Conservation (phyloP, 345 rosid species). For the Citrus reticulata region DNA sequence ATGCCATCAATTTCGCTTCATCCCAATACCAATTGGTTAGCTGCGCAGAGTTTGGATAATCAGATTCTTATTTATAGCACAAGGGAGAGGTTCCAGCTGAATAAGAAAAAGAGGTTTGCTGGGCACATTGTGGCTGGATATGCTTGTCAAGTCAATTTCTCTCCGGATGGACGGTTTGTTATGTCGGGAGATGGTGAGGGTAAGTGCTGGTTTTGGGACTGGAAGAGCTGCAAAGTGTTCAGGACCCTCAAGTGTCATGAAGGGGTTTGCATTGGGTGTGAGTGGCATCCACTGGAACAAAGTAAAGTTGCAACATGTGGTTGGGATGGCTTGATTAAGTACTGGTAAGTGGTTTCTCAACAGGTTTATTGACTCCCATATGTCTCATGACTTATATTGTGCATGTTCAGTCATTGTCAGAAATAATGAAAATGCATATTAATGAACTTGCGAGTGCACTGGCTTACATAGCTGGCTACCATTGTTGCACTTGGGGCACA, state of each 20-base stretch:
- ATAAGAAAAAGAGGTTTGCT: conserved; percentile 94
- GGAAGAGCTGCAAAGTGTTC: conserved; percentile 97
- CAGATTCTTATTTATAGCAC: conserved; percentile 92
- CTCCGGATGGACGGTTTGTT: conserved; percentile 97
- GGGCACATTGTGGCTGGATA: conserved; percentile 94
- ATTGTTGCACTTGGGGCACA: too few species aligned
- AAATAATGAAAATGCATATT: neutral
- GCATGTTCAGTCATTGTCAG: neutral
- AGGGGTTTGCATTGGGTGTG: conserved; percentile 86
- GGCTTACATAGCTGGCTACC: neutral
- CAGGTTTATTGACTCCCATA: neutral
- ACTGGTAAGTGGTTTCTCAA: conserved; percentile 60
- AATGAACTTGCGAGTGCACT: neutral
- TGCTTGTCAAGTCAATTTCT: conserved; percentile 98
- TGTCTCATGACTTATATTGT: neutral
- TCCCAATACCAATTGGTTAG: conserved; percentile 93
- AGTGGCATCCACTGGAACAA: conserved; percentile 97
- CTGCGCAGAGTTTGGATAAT: conserved; percentile 96
- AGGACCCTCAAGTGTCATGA: conserved; percentile 90
- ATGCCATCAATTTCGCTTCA: conserved; percentile 94
- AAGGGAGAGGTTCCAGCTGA: conserved; percentile 93
- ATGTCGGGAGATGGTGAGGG: conserved; percentile 99
- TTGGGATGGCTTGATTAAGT: conserved; percentile 98
- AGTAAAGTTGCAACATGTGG: conserved; percentile 99
- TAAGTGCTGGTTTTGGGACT: conserved; percentile 99